Evolutionary conservation across 2,329 filamentous ascomycete genomes (phyloP).

Genomic region (Calonectria montana): DNA sequence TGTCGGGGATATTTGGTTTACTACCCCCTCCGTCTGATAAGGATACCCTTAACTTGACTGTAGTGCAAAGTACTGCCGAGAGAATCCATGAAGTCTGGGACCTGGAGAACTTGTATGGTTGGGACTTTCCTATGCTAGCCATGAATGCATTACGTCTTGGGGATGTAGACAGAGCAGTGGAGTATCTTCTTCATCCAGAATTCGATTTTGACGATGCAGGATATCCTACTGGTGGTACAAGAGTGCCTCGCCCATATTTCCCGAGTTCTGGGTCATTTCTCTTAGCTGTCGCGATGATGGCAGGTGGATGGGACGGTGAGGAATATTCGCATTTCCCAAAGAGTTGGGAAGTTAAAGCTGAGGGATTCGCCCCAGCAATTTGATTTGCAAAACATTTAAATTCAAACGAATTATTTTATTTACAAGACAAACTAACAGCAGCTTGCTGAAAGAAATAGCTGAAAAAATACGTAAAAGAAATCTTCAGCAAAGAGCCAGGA

Average conservation of each 20-base stretch:
- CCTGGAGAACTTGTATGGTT: background rate
- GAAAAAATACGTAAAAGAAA: no score
- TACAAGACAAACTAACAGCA: background rate
- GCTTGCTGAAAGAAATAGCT: no score
- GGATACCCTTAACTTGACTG: background rate
- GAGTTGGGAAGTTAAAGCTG: background rate
- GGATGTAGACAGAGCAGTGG: background rate
- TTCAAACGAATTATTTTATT: background rate
- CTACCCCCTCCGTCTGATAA: background rate
- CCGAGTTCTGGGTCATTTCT: background rate
- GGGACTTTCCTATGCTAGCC: background rate
- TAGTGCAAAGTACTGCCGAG: background rate
- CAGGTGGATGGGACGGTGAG: background rate
- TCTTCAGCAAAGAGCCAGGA: no score
- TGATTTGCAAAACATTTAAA: background rate
- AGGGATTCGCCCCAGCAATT: background rate
- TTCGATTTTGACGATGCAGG: conserved; percentile 2
- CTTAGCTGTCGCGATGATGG: background rate
- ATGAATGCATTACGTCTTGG: background rate
- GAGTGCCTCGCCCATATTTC: background rate
- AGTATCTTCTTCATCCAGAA: background rate
- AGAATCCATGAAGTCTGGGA: background rate
- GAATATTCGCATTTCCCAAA: background rate
- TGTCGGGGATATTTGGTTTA: background rate
- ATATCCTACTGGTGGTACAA: background rate